Evolutionary conservation across 2,329 filamentous ascomycete species (phyloP).

Genomic region (Venturia aucupariae): DNA sequence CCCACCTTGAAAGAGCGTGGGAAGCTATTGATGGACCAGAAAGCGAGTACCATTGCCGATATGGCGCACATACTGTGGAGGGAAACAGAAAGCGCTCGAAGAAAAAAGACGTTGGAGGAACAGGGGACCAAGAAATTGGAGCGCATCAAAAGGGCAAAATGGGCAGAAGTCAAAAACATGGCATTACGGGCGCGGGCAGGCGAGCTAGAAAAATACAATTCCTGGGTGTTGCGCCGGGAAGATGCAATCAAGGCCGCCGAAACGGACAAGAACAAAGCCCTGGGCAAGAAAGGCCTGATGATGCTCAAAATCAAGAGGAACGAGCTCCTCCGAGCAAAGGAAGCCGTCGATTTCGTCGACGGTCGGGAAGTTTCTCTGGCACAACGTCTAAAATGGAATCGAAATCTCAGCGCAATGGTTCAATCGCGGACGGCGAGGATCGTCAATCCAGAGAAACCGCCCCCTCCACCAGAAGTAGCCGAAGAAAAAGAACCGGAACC

Average conservation of each 20-base stretch:
- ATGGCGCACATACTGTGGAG: neutral
- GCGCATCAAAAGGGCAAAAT: constrained; percentile 15
- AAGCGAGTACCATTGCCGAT: constrained; percentile 53
- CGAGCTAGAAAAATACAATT: neutral
- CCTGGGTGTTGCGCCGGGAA: constrained; percentile 15
- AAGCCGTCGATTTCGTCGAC: constrained; percentile 9
- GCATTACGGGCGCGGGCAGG: constrained; percentile 15
- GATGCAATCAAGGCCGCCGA: constrained; percentile 17
- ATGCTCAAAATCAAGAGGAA: constrained; percentile 19
- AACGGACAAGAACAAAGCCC: constrained; percentile 22
- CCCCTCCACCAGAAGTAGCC: neutral
- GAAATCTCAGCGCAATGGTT: neutral
- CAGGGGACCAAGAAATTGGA: neutral
- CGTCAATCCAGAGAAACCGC: neutral
- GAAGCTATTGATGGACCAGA: constrained; percentile 53
- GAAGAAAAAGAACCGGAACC: constrained; percentile 16
- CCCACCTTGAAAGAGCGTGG: constrained; percentile 41
- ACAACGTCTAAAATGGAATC: constrained; percentile 2
- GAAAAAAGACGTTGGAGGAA: neutral
- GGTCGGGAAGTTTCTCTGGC: neutral
- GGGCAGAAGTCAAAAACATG: constrained; percentile 21
- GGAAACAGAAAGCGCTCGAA: neutral
- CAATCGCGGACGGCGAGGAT: neutral
- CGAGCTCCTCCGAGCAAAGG: constrained; percentile 15
- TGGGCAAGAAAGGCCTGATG: constrained; percentile 17